Conservation (phyloP, 768 basidiomycete species). For the Kwoniella dendrophila region DNA sequence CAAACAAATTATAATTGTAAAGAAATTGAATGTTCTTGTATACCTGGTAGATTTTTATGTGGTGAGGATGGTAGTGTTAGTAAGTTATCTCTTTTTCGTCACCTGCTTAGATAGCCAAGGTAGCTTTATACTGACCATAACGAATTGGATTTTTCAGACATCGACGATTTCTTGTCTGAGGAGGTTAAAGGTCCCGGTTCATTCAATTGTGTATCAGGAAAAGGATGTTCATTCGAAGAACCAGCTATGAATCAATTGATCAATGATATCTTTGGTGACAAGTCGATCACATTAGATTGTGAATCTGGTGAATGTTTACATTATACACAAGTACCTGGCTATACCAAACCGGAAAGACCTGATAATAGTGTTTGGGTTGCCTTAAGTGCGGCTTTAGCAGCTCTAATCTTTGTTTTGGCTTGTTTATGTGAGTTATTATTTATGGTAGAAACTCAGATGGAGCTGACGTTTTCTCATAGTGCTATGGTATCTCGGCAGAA, state of each 20-base stretch:
- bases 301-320: conserved; percentile 91
- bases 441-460: neutral
- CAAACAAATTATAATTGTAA: conserved; percentile 77
- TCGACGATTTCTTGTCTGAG: conserved; percentile 86
- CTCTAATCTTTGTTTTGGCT: conserved; percentile 70
- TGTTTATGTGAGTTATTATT: conserved; percentile 62
- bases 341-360: conserved; percentile 78
- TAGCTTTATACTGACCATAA: conserved; percentile 8
- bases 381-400: conserved; percentile 77
- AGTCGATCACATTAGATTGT: conserved; percentile 82
- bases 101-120: neutral
- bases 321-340: conserved; percentile 92
- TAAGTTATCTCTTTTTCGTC: conserved; percentile 57
- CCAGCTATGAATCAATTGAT: conserved; percentile 96
- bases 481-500: conserved; percentile 88
- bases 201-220: conserved; percentile 73
- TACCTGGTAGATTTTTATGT: conserved; percentile 92
- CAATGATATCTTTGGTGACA: conserved; percentile 88
- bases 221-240: conserved; percentile 87
- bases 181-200: conserved; percentile 86
- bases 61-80: conserved; percentile 93
- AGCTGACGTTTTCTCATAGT: conserved; percentile 56
- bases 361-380: conserved; percentile 81
- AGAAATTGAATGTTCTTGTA: conserved; percentile 83
- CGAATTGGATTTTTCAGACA: conserved; percentile 63